Evolutionary conservation across 1,284 basidiomycete genomes (phyloP), one percentile per base, ranked within the genome.

Genomic region (Tilletia caries): DNA sequence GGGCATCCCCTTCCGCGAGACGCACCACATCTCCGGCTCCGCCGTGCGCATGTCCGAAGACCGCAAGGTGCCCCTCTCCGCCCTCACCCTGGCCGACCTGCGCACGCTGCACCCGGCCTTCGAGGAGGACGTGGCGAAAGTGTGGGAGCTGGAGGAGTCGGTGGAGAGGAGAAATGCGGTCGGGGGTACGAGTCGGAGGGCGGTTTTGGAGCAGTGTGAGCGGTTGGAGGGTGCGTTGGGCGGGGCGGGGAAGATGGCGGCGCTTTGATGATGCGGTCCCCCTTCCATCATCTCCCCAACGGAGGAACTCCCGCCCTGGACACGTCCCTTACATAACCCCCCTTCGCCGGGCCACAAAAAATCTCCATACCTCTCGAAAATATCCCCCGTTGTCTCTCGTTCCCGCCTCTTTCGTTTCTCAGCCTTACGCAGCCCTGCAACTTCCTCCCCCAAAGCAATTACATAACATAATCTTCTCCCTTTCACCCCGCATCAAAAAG

Each of bases 1-100:
- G 87, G 95, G 95, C 74, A 87, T 86, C 44, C 95, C 95, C 6
- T 98, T 98, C 90, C 90, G 95, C 60, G 94, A 98, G 86, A 98
- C 95, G 1, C 95, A 98, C 84, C 95, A 98, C 84, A 90, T 98
- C 77, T 97, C 95, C 6, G 95, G 95, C 18, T 91, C 93, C 43
- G 92, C 95, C 20, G 95, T 98, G 68, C 93, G 94, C 2, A 87
- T 98, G 44, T 95, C 95, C 0, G 95, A 98, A 84, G 86, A 90
- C 66, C 88, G 89, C 74, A 91, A 91, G 79, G 23, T 37, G 2
- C 90, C 91, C 78, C 87, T 98, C 54, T 90, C 92, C 70, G 89
- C 92, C 60, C 87, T 98, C 69, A 88, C 89, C 1, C 86, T 95
- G 65, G 85, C 89, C 33, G 93, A 98, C 82, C 93, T 90, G 85